Evolutionary conservation across 2,329 filamentous ascomycete genomes (phyloP).

Genomic region (Trichoderma koningii): DNA sequence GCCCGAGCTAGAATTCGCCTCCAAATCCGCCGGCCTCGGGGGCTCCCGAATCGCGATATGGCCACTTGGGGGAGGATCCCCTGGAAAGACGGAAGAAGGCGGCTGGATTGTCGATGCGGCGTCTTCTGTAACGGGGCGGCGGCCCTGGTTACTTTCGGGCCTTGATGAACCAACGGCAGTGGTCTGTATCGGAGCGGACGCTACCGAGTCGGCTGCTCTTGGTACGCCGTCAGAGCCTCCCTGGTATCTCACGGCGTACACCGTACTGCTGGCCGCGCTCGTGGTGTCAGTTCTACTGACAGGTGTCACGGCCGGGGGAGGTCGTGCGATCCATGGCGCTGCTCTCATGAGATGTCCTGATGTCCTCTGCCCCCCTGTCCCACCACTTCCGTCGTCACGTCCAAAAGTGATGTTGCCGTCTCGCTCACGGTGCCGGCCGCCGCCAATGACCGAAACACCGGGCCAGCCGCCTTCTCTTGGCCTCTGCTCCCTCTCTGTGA

Average conservation of each 20-base stretch:
- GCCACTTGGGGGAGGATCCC: slow-evolving; percentile 30
- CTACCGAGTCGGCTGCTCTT: slow-evolving; percentile 47
- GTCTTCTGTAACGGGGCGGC: slow-evolving; percentile 36
- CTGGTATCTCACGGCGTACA: slow-evolving; percentile 64
- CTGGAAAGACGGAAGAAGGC: slow-evolving; percentile 27
- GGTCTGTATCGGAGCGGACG: slow-evolving; percentile 32
- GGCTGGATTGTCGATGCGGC: slow-evolving; percentile 31
- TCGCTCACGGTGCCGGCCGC: slow-evolving; percentile 33
- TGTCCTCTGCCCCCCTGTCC: slow-evolving; percentile 35
- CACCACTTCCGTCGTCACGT: slow-evolving; percentile 30
- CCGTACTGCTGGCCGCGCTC: slow-evolving; percentile 65
- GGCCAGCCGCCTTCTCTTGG: slow-evolving; percentile 34
- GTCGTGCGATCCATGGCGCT: slow-evolving; percentile 58
- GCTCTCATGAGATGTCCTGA: slow-evolving; percentile 49
- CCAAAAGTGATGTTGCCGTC: slow-evolving; percentile 28
- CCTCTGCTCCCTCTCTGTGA: slow-evolving; percentile 29
- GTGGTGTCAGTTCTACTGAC: slow-evolving; percentile 64
- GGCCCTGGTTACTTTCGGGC: slow-evolving; percentile 38
- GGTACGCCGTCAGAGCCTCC: slow-evolving; percentile 55
- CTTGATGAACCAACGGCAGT: slow-evolving; percentile 41
- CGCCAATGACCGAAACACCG: slow-evolving; percentile 35
- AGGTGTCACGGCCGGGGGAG: slow-evolving; percentile 56
- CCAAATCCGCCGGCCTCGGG: slow-evolving; percentile 33
- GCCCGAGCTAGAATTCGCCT: slow-evolving; percentile 37
- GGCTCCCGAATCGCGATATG: slow-evolving; percentile 29